Conservation (phyloP, 495 filamentous ascomycete genomes). For the Hypoxylon fragiforme region DNA sequence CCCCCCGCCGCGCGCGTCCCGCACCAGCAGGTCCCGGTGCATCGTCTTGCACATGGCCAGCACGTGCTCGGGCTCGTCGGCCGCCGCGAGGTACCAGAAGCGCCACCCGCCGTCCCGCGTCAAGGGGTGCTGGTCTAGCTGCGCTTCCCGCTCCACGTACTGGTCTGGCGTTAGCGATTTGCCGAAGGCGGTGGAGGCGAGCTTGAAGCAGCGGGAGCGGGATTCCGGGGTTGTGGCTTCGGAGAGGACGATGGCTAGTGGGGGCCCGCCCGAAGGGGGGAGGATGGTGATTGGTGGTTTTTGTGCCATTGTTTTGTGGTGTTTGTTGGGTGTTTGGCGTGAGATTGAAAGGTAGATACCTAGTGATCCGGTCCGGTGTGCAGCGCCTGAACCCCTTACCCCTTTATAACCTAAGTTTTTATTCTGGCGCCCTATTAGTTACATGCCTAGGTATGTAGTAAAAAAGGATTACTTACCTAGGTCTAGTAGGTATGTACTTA, state of each 20-base stretch:
- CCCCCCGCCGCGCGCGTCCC: neutral
- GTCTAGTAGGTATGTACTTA: too few species aligned
- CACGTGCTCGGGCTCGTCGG: constrained; percentile 13
- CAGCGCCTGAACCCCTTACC: too few species aligned
- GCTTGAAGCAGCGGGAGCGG: constrained; percentile 10
- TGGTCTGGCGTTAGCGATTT: constrained; percentile 4
- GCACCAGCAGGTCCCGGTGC: constrained; percentile 23
- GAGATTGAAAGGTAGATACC: too few species aligned
- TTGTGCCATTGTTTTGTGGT: neutral
- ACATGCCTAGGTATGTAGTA: too few species aligned
- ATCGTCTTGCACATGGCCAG: constrained; percentile 28
- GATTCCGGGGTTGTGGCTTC: constrained; percentile 15
- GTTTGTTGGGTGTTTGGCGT: neutral
- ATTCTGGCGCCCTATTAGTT: too few species aligned
- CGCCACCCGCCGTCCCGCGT: constrained; percentile 14
- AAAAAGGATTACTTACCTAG: too few species aligned
- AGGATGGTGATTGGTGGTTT: constrained; percentile 13
- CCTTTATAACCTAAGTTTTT: too few species aligned
- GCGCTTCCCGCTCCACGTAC: constrained; percentile 16
- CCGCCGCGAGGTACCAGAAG: constrained; percentile 18
- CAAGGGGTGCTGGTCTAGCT: constrained; percentile 1
- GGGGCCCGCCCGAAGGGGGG: neutral
- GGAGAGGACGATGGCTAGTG: constrained; percentile 11
- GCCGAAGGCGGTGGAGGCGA: constrained; percentile 24
- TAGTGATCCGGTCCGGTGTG: too few species aligned